Base-by-base conservation (phyloP, 2,329 filamentous ascomycete genomes). In the Apiospora koreana region DNA sequence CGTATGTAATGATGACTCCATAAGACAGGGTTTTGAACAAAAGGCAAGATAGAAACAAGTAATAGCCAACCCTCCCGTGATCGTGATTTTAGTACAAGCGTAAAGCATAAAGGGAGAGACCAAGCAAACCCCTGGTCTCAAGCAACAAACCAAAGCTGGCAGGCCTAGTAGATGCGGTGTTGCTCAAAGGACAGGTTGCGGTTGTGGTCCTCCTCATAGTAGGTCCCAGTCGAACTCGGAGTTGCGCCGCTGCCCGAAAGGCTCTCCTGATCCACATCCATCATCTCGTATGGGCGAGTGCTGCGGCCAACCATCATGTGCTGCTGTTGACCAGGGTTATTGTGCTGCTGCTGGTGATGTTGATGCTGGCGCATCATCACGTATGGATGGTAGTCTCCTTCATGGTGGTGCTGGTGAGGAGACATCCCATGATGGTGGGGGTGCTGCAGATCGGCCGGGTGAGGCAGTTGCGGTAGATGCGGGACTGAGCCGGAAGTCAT, bases 191-290 rank as follows among this genome's bases (percentile, higher is more conserved):
- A 74, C 73, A 86, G 79, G 12, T 82, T 79, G 1, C 80, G 79
- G 50, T 76, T 71, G 62, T 84, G 81, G 3, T 83, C 82, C 35
- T 85, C 84, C 28, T 84, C 84, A 71, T 87, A 87, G 31, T 84
- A 74, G 7, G 79, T 79, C 16, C 78, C 78, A 43, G 79, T 77
- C 2, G 80, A 78, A 38, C 79, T 79, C 21, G 79, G 77, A 46
- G 82, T 79, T 18, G 80, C 77, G 18, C 77, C 75, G 46, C 79
- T 81, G 48, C 78, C 79, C 28, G 74, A 69, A 48, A 82, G 76
- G 69, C 78, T 80, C 45, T 71, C 79, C 42, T 84, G 81, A n/a
- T 85, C 83, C 62, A 83, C 80, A 46, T 86, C 85, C 71, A 84
- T 86, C 75, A 86, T 82, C 42, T 82, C 82, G 71, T 86, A 87